Percentiles rank a stretch among this genome's conserved stretches.
Evolutionary conservation across 192 early-diverging fungal genomes (phyloP).

Genomic region (Gamsiella multidivaricata): DNA sequence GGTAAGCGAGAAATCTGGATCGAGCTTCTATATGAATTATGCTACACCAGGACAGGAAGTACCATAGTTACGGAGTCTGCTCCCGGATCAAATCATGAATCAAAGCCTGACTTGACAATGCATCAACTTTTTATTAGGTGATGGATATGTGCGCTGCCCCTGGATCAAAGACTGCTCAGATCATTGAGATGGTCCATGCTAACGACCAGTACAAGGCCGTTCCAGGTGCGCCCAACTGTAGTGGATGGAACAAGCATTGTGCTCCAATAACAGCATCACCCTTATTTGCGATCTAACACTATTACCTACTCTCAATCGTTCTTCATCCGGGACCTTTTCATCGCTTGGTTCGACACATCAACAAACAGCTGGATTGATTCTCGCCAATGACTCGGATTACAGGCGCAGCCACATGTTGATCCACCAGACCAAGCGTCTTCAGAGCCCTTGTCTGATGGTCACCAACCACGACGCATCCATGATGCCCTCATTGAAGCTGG

Average conservation of each 20-base stretch:
- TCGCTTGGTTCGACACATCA: neutral
- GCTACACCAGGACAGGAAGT: too few species aligned
- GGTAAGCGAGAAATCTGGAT: conserved; percentile 54
- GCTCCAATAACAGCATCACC: too few species aligned
- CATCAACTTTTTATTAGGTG: conserved; percentile 40
- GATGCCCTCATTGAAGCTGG: conserved; percentile 37
- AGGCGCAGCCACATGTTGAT: conserved; percentile 94
- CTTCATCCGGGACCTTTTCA: neutral
- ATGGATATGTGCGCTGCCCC: conserved; percentile 98
- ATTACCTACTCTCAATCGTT: neutral
- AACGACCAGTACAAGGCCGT: conserved; percentile 64
- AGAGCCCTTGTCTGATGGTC: conserved; percentile 91
- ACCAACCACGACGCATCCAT: conserved; percentile 95
- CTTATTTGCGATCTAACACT: neutral
- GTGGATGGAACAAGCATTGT: too few species aligned
- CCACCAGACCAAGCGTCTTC: conserved; percentile 93
- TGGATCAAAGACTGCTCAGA: conserved; percentile 97
- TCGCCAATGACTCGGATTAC: conserved; percentile 97
- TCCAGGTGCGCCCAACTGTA: conserved; percentile 67
- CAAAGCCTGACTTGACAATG: neutral
- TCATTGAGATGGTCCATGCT: conserved; percentile 81
- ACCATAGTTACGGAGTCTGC: too few species aligned
- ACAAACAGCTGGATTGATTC: conserved; percentile 78
- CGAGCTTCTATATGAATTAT: too few species aligned
- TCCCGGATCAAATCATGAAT: neutral